Base-by-base conservation (phyloP, 2,329 filamentous ascomycete species). In the Alternaria dauci region DNA sequence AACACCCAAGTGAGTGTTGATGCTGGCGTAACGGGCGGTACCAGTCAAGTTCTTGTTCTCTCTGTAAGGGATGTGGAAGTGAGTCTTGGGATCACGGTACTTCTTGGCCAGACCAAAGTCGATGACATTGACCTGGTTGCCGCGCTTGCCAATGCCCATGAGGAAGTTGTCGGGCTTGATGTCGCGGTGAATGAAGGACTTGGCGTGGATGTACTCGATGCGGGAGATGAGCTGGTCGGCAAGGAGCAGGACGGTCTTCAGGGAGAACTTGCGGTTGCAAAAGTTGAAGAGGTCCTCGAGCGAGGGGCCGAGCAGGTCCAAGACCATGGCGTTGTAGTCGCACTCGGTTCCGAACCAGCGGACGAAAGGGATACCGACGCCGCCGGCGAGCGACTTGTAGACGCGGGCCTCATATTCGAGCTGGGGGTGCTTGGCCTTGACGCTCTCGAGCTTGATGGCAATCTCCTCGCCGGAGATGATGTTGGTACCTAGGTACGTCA, bases 11-110 rank as follows among this genome's bases (percentile, higher is more conserved):
- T 99, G 95, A 63, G 95, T 99, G 86, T 99, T 99, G 85, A 99
- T 99, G 66, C 92, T 96, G 66, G 95, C 95, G 82, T 99, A 99
- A 80, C 95, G 94, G 74, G 95, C 95, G 75, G 95, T 99, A 80
- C 95, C 95, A 55, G 95, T 99, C 82, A 99, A 85, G 88, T 98
- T 98, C 91, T 99, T 98, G 90, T 98, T 98, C 92, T 98, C 95
- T 84, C 95, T 90, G 87, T 99, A 98, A 47, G 95, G 95, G 65
- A 98, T 99, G 83, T 99, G 95, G 86, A 98, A 98, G 84, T 98
- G 94, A 61, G 95, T 98, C 90, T 99, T 99, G 62, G 95, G 95
- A 86, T 98, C 95, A 71, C 95, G 91, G 86, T 98, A 99, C 86
- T 98, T 98, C 91, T 98, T 99, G 78, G 95, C 95, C 70, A 99